Evolutionary conservation across 192 early-diverging fungal genomes (phyloP).

Genomic region (Podila verticillata): DNA sequence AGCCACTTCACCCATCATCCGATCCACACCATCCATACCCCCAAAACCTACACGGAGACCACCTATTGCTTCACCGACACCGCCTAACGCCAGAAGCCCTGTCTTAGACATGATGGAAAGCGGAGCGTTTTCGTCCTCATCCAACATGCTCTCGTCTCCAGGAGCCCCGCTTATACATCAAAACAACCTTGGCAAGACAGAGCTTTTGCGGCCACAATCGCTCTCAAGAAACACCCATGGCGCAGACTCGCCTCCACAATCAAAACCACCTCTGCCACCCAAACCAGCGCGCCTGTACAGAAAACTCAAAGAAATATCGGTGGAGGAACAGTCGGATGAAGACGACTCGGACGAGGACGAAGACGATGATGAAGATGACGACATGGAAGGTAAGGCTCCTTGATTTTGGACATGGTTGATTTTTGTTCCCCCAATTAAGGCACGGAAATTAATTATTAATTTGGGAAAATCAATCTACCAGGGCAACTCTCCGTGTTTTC

Average conservation of each 20-base stretch:
- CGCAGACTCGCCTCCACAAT: constrained; percentile 41
- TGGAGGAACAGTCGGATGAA: constrained; percentile 42
- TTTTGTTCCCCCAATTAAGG: not conserved
- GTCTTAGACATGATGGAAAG: constrained; percentile 27
- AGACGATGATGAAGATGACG: constrained; percentile 51
- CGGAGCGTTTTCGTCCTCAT: constrained; percentile 15
- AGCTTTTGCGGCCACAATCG: constrained; percentile 20
- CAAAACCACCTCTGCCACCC: constrained; percentile 64
- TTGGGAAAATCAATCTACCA: not conserved
- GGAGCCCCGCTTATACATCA: not conserved
- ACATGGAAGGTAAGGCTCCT: constrained; percentile 38
- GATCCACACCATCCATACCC: constrained; percentile 56
- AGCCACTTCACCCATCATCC: constrained; percentile 13
- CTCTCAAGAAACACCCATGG: constrained; percentile 3
- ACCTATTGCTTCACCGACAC: constrained; percentile 17
- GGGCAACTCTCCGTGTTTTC: constrained; percentile 35
- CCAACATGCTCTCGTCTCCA: not conserved
- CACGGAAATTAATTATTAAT: not conserved
- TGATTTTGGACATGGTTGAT: not conserved
- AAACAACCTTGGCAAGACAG: not conserved
- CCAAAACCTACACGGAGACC: constrained; percentile 61
- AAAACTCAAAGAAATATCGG: constrained; percentile 25
- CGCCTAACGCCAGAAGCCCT: constrained; percentile 35
- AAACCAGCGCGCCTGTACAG: constrained; percentile 59
- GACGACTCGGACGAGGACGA: constrained; percentile 52